Conservation (phyloP, 208 protist species). For the Trypanosoma congolense region DNA sequence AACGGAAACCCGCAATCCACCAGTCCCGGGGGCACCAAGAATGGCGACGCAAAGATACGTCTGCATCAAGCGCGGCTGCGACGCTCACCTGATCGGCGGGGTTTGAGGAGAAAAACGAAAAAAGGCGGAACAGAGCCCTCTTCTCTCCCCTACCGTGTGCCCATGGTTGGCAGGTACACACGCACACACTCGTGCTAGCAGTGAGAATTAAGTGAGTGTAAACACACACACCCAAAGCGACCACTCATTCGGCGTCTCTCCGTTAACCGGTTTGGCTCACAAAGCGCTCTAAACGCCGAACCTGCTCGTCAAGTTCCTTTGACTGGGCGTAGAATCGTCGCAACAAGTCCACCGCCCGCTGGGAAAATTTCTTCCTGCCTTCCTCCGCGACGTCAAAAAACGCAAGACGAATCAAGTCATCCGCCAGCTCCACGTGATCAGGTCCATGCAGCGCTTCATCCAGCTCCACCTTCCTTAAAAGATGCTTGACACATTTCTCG, state of each 20-base stretch:
- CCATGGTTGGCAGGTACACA: too few species aligned
- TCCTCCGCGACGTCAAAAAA: conserved; percentile 40
- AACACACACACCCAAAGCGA: background rate
- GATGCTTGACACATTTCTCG: conserved; percentile 76
- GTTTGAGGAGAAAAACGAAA: background rate
- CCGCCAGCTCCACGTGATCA: conserved; percentile 53
- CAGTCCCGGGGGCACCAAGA: too few species aligned
- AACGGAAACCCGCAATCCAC: too few species aligned
- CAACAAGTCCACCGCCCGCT: conserved; percentile 59
- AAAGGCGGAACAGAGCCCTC: conserved; percentile 1
- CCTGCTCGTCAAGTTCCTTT: conserved; percentile 38
- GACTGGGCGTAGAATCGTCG: conserved; percentile 69
- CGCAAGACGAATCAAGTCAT: conserved; percentile 74
- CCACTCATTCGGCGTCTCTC: background rate
- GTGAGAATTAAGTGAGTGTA: too few species aligned
- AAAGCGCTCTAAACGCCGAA: conserved; percentile 40
- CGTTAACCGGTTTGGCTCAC: background rate
- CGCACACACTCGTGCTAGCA: too few species aligned
- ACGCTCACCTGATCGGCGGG: too few species aligned
- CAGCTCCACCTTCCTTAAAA: conserved; percentile 44
- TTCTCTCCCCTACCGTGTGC: too few species aligned
- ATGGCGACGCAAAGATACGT: too few species aligned
- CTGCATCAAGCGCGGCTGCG: too few species aligned
- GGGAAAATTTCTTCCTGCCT: conserved; percentile 30
- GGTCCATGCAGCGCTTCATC: conserved; percentile 54